Conservation (phyloP, 176 grass and related monocot genomes). For the Stipa capillata region DNA sequence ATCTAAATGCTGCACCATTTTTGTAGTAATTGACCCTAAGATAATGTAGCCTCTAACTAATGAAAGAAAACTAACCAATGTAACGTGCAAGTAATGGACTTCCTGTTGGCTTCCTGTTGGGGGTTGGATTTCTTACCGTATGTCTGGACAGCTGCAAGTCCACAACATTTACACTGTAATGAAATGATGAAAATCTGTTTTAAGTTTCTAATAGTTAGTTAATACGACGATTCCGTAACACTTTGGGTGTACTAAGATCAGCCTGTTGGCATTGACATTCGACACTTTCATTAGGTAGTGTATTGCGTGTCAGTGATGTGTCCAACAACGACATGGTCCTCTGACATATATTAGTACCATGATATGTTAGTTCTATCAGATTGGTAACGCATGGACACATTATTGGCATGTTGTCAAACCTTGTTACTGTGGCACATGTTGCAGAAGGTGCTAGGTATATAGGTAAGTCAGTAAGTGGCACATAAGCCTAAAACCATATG, state of each 20-base stretch:
- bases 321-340: not conserved
- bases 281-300: not conserved
- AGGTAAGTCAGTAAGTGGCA: no score
- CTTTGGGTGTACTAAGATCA: not conserved
- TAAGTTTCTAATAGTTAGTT: not conserved
- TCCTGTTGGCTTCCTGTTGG: no score
- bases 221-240: no score
- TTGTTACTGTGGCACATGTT: not conserved
- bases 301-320: not conserved
- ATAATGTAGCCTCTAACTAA: no score
- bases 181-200: not conserved
- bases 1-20: no score
- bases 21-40: no score
- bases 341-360: not conserved
- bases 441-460: not conserved
- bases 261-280: not conserved
- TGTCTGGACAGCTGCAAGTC: no score
- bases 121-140: no score
- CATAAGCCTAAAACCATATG: no score
- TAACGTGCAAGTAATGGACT: no score
- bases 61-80: no score
- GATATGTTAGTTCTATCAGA: not conserved
- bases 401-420: not conserved
- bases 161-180: no score
- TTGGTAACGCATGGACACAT: not conserved